Evolutionary conservation across 176 grass and related monocot genomes (phyloP), one percentile per base, ranked within the genome.

Genomic region (Leersia perrieri): DNA sequence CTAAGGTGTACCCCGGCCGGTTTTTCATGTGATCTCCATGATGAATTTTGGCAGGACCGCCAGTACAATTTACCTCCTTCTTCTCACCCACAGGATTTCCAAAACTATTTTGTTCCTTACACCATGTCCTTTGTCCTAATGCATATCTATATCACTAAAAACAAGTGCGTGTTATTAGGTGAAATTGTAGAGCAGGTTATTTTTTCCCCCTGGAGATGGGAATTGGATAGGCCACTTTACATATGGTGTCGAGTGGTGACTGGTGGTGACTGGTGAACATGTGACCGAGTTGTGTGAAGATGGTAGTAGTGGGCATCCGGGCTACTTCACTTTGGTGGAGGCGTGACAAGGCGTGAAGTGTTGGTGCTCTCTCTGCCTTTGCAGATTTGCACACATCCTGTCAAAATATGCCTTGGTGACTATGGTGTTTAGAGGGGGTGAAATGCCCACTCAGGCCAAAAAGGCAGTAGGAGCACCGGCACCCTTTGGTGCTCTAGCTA

Each of bases 301-400:
- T 25, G 66, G 66, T 70, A 20, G 35, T 61, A 58, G 74, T 80
- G 77, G 82, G 8, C 58, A 66, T 85, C 68, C 25, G n/a, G 53
- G 2, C 66, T 33, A 40, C 64, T 72, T 13, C 41, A 71, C 64
- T 65, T 14, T 2, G 28, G 13, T 44, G 14, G 18, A 41, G 60
- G 83, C n/a, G n/a, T 79, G 83, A 79, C 72, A 23, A 70, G 49
- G 38, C 72, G 64, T 73, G 42, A 22, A 58, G 27, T 33, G 16
- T 1, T 25, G 57, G 31, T 20, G 40, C 66, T 30, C 22, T 38
- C 35, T 49, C 4, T 58, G 53, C 53, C 22, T 42, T 42, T 42
- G 44, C 68, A 34, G 47, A 23, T 15, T 18, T 33, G 33, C 7
- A 11, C 68, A 68, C 14, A 72, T 61, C 18, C 22, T 31, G 76